A percentile compares a stretch with the other conserved stretches of the same genome.
Conservation (phyloP, 2,329 filamentous ascomycete species). For the Aspergillus niger region DNA sequence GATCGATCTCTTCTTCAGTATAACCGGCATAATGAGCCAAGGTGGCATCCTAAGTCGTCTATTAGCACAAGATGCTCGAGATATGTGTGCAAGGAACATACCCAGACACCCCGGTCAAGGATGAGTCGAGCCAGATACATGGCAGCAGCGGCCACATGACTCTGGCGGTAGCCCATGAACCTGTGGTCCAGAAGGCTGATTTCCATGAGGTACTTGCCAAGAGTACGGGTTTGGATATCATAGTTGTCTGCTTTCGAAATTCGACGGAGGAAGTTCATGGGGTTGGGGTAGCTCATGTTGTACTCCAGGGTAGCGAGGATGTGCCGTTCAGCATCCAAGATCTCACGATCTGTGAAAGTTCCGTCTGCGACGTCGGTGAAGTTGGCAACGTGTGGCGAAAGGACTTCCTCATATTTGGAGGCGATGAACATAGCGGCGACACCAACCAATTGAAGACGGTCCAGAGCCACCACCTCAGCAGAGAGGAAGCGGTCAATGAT, state of each 20-base stretch:
- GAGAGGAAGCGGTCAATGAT: conserved; percentile 98
- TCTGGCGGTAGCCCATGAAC: conserved; percentile 86
- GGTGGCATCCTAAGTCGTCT: conserved; percentile 67
- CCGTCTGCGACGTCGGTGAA: conserved; percentile 97
- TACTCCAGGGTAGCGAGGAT: conserved; percentile 90
- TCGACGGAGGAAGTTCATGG: conserved; percentile 98
- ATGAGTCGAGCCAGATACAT: conserved; percentile 95
- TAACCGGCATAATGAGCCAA: conserved; percentile 91
- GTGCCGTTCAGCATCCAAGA: conserved; percentile 94
- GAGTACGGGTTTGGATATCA: conserved; percentile 94
- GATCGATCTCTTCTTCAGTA: conserved; percentile 86
- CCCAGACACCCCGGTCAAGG: conserved; percentile 88
- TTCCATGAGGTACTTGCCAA: conserved; percentile 97
- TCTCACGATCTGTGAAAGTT: conserved; percentile 92
- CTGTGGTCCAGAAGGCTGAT: conserved; percentile 94
- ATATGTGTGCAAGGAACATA: conserved; percentile 50
- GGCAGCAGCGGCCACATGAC: conserved; percentile 84
- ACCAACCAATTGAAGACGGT: conserved; percentile 92
- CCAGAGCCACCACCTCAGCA: conserved; percentile 90
- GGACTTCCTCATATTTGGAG: conserved; percentile 96
- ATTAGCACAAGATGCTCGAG: conserved; percentile 18
- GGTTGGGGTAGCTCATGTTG: conserved; percentile 97
- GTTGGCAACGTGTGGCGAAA: conserved; percentile 94
- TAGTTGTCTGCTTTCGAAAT: conserved; percentile 99
- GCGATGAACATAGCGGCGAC: conserved; percentile 99